Evolutionary conservation across 1,284 basidiomycete genomes (phyloP).

Genomic region (Mycosarcoma mackinlayi): DNA sequence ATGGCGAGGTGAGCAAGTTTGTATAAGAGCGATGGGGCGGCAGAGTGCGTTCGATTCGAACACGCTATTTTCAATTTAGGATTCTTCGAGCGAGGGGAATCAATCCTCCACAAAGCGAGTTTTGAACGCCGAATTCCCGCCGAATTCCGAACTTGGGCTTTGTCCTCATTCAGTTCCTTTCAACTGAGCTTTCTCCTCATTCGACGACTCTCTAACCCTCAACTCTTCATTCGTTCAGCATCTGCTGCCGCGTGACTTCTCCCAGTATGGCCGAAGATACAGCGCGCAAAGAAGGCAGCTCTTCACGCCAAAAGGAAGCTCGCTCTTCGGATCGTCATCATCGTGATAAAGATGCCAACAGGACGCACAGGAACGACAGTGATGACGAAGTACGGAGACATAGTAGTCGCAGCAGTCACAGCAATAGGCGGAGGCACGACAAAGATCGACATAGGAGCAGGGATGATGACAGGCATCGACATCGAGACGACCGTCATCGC

Average conservation of each 20-base stretch:
- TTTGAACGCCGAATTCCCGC: neutral
- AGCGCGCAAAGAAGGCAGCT: neutral
- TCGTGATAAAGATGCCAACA: slow-evolving; percentile 15
- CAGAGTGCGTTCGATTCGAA: too few species aligned
- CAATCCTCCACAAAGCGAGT: neutral
- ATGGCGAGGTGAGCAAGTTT: too few species aligned
- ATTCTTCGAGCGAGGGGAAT: too few species aligned
- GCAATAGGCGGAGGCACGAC: neutral
- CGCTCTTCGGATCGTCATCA: slow-evolving; percentile 14
- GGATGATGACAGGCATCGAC: neutral
- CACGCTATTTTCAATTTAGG: too few species aligned
- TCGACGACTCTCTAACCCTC: neutral
- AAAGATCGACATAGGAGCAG: slow-evolving; percentile 6
- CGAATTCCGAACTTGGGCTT: slow-evolving; percentile 5
- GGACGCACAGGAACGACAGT: slow-evolving; percentile 5
- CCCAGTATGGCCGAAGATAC: slow-evolving; percentile 10
- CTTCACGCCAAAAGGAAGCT: slow-evolving; percentile 8
- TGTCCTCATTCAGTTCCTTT: neutral
- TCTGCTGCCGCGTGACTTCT: neutral
- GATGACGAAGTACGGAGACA: slow-evolving; percentile 10
- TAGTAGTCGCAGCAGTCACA: slow-evolving; percentile 17
- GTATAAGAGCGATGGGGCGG: too few species aligned
- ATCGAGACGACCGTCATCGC: slow-evolving; percentile 13
- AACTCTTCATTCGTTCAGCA: too few species aligned
- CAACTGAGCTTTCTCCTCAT: neutral